Conservation (phyloP, 257 asterid genomes). For the Solanum microdontum region DNA sequence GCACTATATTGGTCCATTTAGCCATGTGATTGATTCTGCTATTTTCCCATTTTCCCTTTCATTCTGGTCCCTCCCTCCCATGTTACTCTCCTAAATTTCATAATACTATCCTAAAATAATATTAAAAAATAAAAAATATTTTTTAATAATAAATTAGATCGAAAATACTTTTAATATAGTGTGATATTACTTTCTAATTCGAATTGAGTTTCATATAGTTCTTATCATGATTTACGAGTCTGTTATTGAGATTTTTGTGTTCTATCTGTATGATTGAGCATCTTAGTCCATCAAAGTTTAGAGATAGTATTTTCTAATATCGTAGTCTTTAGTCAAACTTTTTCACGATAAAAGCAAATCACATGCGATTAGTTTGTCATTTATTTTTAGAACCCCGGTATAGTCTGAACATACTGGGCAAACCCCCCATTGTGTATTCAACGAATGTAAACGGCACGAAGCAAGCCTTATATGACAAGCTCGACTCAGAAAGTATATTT, state of each 20-base stretch:
- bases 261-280: background rate
- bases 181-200: background rate
- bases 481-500: background rate
- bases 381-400: background rate
- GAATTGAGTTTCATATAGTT: background rate
- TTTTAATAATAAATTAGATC: background rate
- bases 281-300: background rate
- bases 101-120: background rate
- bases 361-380: background rate
- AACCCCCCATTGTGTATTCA: too few species aligned
- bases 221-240: background rate
- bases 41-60: background rate
- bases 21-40: conserved; percentile 5
- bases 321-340: background rate
- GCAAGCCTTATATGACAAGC: background rate
- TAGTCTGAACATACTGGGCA: accelerated
- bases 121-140: background rate
- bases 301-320: background rate
- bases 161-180: background rate
- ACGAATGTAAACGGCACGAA: too few species aligned
- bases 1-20: background rate
- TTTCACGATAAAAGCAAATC: background rate
- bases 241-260: background rate
- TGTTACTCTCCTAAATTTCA: background rate
- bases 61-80: background rate